Percentiles rank a stretch among this genome's conserved stretches.
These are phyloP conservation scores for Cryomyces minteri DNA, from an alignment of 495 filamentous ascomycete genomes.

Conservation along the genomic window DNA sequence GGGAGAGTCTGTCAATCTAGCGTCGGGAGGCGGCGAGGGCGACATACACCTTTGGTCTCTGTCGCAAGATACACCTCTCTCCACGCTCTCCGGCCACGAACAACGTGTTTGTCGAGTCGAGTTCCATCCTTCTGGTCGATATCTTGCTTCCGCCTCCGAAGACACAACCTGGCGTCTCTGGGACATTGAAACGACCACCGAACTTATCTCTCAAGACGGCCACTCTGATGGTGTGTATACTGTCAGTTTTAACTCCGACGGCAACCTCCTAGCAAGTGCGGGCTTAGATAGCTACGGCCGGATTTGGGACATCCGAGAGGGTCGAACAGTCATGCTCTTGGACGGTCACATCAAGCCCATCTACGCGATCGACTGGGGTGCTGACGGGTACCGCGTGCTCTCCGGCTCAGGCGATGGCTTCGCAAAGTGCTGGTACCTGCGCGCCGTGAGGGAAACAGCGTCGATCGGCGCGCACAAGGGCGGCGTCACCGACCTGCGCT, in stretches of 20 bases:
- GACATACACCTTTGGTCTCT: constrained; percentile 84
- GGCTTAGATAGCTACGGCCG: constrained; percentile 87
- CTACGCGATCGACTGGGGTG: constrained; percentile 78
- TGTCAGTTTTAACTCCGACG: constrained; percentile 75
- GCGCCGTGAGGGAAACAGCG: constrained; percentile 65
- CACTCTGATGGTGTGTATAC: constrained; percentile 85
- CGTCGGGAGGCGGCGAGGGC: constrained; percentile 81
- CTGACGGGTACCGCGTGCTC: constrained; percentile 74
- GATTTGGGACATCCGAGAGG: constrained; percentile 92
- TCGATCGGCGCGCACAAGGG: constrained; percentile 83
- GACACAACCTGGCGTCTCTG: constrained; percentile 96
- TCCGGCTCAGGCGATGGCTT: constrained; percentile 88
- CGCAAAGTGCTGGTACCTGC: constrained; percentile 94
- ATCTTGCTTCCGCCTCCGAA: constrained; percentile 82
- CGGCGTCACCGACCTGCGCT: constrained; percentile 79
- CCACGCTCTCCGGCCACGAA: constrained; percentile 70
- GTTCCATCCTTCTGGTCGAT: constrained; percentile 82
- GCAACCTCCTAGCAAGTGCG: constrained; percentile 73
- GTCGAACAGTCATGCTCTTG: constrained; percentile 87
- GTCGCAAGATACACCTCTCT: constrained; percentile 59
- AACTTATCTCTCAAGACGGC: constrained; percentile 82
- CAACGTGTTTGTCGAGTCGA: constrained; percentile 81
- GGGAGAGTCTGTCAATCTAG: constrained; percentile 58
- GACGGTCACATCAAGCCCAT: constrained; percentile 90
- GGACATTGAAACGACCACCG: constrained; percentile 72